These are phyloP conservation scores for Blastocystis sp. DNA, from an alignment of 352 stramenopile species.

Conservation along the genomic window DNA sequence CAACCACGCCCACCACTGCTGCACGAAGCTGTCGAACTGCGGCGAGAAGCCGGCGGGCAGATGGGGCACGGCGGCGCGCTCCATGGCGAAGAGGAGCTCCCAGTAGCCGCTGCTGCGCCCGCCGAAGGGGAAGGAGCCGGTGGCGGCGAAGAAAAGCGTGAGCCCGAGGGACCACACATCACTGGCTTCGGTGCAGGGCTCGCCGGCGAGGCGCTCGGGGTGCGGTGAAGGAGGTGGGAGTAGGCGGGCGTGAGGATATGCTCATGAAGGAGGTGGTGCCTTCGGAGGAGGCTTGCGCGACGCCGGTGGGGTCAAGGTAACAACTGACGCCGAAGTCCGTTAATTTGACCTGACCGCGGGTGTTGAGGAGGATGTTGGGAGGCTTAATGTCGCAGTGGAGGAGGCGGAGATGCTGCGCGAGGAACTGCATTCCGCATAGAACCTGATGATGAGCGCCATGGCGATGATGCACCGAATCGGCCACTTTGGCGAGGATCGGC, in stretches of 20 bases:
- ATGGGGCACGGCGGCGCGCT: neutral
- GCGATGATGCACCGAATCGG: neutral
- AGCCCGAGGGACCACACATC: constrained; percentile 59
- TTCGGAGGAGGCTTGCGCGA: neutral
- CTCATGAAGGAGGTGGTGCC: constrained; percentile 51
- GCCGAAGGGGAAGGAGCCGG: neutral
- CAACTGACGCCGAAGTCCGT: constrained; percentile 64
- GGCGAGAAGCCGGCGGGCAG: constrained; percentile 7
- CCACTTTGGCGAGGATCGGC: constrained; percentile 2
- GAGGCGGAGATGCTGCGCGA: constrained; percentile 71
- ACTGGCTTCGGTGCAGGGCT: constrained; percentile 9
- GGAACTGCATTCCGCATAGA: constrained; percentile 70
- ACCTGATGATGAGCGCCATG: constrained; percentile 19
- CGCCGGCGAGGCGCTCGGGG: constrained; percentile 31
- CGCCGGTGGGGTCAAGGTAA: constrained; percentile 9
- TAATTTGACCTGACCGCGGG: constrained; percentile 57
- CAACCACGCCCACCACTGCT: neutral
- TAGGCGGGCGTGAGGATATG: constrained; percentile 10
- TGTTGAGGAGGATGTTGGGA: constrained; percentile 72
- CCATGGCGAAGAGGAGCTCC: constrained; percentile 52
- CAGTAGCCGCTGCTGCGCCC: constrained; percentile 20
- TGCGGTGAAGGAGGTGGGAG: constrained; percentile 1
- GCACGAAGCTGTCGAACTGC: constrained; percentile 11
- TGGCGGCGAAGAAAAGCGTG: constrained; percentile 20
- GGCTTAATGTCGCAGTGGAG: constrained; percentile 73